phyloP scores from a whole-genome alignment of 805 yeast species.

The Saturnispora saitoi region DNA sequence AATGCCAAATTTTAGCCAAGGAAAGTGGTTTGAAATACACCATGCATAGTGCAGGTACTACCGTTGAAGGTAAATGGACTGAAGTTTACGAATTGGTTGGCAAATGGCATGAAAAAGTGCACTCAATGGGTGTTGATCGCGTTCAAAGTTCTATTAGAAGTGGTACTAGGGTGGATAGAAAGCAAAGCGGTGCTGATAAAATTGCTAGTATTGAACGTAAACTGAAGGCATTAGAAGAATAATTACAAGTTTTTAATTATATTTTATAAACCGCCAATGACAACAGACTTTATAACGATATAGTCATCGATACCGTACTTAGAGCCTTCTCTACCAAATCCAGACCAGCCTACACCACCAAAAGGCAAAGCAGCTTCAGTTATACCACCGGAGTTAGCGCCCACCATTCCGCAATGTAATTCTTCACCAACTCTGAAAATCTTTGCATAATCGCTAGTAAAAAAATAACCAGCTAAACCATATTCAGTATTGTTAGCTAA shows the following conservation, averaged over 20 bases:
- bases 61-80: slow-evolving; percentile 83
- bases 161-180: slow-evolving; percentile 76
- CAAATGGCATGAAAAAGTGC: slow-evolving; percentile 63
- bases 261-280: slow-evolving; percentile 33
- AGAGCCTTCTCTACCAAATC: slow-evolving; percentile 88
- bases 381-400: slow-evolving; percentile 86
- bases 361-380: slow-evolving; percentile 84
- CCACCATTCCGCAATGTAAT: slow-evolving; percentile 80
- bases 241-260: not conserved
- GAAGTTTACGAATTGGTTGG: slow-evolving; percentile 78
- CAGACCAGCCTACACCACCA: slow-evolving; percentile 88
- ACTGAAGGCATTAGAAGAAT: slow-evolving; percentile 21
- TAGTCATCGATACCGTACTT: slow-evolving; percentile 71
- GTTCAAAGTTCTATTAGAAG: slow-evolving; percentile 81
- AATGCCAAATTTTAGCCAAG: slow-evolving; percentile 56
- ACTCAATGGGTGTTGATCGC: slow-evolving; percentile 62
- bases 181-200: slow-evolving; percentile 65
- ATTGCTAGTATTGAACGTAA: slow-evolving; percentile 55
- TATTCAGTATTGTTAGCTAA: slow-evolving; percentile 75
- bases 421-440: slow-evolving; percentile 66
- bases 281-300: slow-evolving; percentile 54
- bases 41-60: slow-evolving; percentile 87
- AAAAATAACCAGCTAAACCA: slow-evolving; percentile 90
- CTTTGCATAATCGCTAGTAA: slow-evolving; percentile 65
- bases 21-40: slow-evolving; percentile 56